Evolutionary conservation across 345 rosid species (phyloP), one percentile per base, ranked within the genome.

Genomic region (Stellera chamaejasme): DNA sequence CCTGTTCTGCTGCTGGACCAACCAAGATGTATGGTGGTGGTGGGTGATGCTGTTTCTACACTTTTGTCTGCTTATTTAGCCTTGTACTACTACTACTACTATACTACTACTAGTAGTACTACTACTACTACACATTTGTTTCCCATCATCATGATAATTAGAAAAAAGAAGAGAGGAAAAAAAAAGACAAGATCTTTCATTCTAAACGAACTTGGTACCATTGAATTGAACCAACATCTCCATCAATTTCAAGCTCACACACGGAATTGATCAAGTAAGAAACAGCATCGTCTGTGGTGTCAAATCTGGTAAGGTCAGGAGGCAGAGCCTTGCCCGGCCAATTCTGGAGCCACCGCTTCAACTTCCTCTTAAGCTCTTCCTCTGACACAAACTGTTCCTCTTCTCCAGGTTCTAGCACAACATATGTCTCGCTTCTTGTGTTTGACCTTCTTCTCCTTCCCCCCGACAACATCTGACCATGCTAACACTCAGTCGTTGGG

Each of bases 191-290:
- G 63, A 50, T 53, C 7, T 13, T 11, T 75, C 73, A 84, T 43
- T 90, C 95, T 50, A 90, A 61, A 42, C 88, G 82, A 67, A 90
- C 85, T 79, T 90, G 78, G 19, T 79, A 87, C 97, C 95, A 90
- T 50, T 90, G 95, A 58, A 90, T 79, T 27, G 90, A 71, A 51
- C 97, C 90, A 10, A 77, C 86, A 54, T 82, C 86, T 26, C 92
- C 97, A 45, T 84, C 81, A 55, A 90, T 79, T 54, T 85, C 85
- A 45, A 85, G 88, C 64, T 88, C 98, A 63, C 96, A 85, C 1
- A 81, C 93, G 43, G 87, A 75, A 47, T 70, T 76, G 27, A 92
- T 68, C 57, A 88, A 69, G 75, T 72, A 88, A 27, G 86, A 70
- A 54, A 84, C 90, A 3, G 95, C 95, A 45, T 77, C 96, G 27